Percentiles rank a stretch among this genome's conserved stretches.
phyloP scores from a whole-genome alignment of 768 basidiomycete species.

The Sarcodon aspratus region DNA sequence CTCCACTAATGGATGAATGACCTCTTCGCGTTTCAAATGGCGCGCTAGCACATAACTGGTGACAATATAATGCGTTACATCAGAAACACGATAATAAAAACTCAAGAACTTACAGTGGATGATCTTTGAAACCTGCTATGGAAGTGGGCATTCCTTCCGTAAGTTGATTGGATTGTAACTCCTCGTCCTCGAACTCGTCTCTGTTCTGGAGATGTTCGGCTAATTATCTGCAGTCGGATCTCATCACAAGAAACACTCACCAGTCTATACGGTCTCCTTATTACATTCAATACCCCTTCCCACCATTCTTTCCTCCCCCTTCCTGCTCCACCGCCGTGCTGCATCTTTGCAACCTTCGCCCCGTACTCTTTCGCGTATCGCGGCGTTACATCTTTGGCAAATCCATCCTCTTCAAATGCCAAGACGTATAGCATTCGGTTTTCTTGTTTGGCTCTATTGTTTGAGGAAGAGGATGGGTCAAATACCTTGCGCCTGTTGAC shows the following conservation, averaged over 20 bases:
- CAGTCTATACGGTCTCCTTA: slow-evolving; percentile 72
- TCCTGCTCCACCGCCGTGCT: slow-evolving; percentile 35
- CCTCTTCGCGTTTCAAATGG: slow-evolving; percentile 82
- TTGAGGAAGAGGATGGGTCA: slow-evolving; percentile 45
- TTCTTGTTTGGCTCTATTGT: slow-evolving; percentile 27
- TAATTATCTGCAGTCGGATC: not conserved
- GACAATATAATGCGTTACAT: not conserved
- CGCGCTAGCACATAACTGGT: slow-evolving; percentile 72
- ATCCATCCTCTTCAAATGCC: slow-evolving; percentile 91
- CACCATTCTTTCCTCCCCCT: slow-evolving; percentile 79
- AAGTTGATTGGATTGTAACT: slow-evolving; percentile 64
- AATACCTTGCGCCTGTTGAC: slow-evolving; percentile 76
- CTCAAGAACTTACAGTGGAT: slow-evolving; percentile 58
- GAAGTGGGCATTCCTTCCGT: slow-evolving; percentile 91
- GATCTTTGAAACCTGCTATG: slow-evolving; percentile 88
- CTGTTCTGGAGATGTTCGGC: slow-evolving; percentile 45
- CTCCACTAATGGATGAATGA: slow-evolving; percentile 70
- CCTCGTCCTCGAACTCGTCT: slow-evolving; percentile 89
- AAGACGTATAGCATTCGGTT: slow-evolving; percentile 92
- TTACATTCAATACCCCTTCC: slow-evolving; percentile 49
- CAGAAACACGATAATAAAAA: not conserved
- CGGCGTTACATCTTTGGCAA: slow-evolving; percentile 82
- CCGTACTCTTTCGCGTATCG: slow-evolving; percentile 78
- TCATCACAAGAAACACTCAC: slow-evolving; percentile 29
- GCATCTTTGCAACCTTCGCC: slow-evolving; percentile 71